Evolutionary conservation across 2,329 filamentous ascomycete species (phyloP).

Genomic region (Aspergillus arachidicola): DNA sequence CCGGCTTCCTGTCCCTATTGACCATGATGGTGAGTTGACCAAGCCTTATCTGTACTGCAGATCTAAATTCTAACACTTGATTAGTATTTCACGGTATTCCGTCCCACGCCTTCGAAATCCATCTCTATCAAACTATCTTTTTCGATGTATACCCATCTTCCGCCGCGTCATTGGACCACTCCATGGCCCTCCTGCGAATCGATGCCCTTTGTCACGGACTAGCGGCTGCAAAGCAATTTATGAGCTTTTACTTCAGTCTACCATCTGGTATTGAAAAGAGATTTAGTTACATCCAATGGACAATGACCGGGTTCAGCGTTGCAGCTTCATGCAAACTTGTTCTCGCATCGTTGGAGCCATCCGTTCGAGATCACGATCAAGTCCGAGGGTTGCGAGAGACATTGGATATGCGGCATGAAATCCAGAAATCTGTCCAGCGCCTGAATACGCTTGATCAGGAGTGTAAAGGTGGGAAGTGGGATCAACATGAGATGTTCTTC

Average conservation of each 20-base stretch:
- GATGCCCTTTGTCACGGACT: not conserved
- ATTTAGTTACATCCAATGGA: not conserved
- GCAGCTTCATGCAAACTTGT: not conserved
- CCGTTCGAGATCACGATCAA: not conserved
- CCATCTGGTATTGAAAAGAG: not conserved
- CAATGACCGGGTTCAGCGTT: not conserved
- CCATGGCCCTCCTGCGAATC: not conserved
- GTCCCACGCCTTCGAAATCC: not conserved
- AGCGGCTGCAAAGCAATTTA: not conserved
- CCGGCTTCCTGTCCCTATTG: slow-evolving; percentile 4
- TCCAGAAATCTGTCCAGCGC: slow-evolving; percentile 3
- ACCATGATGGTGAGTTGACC: not conserved
- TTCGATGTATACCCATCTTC: not conserved
- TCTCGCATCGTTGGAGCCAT: not conserved
- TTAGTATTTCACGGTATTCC: not conserved
- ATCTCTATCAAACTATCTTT: not conserved
- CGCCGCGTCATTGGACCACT: not conserved
- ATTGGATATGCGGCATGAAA: slow-evolving; percentile 6
- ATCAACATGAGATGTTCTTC: not conserved
- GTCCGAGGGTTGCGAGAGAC: slow-evolving; percentile 4
- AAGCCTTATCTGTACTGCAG: not conserved
- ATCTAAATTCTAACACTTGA: not conserved
- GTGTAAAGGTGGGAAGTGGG: not conserved
- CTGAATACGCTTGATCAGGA: slow-evolving; percentile 1
- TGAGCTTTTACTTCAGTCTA: not conserved